Evolutionary conservation across 2,329 filamentous ascomycete genomes (phyloP), one percentile per base, ranked within the genome.

Genomic region (Elsinoe fawcettii): DNA sequence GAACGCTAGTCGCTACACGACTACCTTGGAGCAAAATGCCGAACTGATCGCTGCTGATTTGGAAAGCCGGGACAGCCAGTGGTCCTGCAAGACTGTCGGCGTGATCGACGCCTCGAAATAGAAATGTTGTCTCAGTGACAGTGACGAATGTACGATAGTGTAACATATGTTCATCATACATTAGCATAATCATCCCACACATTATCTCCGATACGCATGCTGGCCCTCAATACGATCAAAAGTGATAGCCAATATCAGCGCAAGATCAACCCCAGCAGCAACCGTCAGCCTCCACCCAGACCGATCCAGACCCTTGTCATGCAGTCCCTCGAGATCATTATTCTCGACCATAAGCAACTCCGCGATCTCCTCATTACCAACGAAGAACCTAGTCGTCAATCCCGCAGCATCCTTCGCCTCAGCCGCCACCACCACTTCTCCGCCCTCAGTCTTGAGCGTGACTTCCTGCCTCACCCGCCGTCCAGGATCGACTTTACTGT

Each of bases 41-140:
- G 73, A 74, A n/a, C 72, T 75, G 47, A 67, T 76, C 43, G 71
- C 72, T 11, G 65, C 61, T 44, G 73, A 75, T 63, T 63, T 75
- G 44, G 69, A 67, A 58, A 64, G 32, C 30, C 53, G 46, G 1
- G 62, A 66, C 39, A 66, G 65, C 22, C 59, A 62, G 43, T 73
- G 68, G 65, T 64, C 66, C 56, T 70, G 71, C 23, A 64, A 59
- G 49, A 66, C 62, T 18, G 73, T 74, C 2, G 71, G 69, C 16
- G 59, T 73, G 25, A 73, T 70, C 51, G 64, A 69, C 56, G 60
- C 23, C 32, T 63, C 25, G 25, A 57, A 51, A 36, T 57, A 51
- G 25, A 22, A 30, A 6, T 23, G 3, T 5, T 4, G 11, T n/a
- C 5, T 3, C 4, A 20, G 9, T 20, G 16, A 46, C 14, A 12